Percentiles rank a stretch among this genome's conserved stretches.
Conservation (phyloP, 805 yeast genomes). For the Myxozyma mucilagina region DNA sequence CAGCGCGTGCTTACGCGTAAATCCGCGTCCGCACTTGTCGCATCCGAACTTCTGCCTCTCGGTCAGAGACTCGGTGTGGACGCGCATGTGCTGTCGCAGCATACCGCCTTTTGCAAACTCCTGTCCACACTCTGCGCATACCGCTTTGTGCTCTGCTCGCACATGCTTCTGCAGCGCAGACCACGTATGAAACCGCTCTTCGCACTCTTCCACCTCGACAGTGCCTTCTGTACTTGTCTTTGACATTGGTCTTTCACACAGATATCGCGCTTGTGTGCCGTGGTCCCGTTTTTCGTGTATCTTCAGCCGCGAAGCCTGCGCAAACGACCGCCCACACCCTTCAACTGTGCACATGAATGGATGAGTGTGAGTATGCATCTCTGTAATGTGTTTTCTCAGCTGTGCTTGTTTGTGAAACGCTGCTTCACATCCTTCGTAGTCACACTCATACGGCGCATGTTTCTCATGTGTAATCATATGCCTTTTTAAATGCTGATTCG, state of each 20-base stretch:
- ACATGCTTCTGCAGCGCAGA: slow-evolving; percentile 70
- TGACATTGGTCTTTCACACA: slow-evolving; percentile 39
- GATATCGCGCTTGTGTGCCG: slow-evolving; percentile 37
- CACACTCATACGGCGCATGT: slow-evolving; percentile 55
- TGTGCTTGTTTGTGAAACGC: slow-evolving; percentile 75
- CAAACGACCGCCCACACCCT: slow-evolving; percentile 64
- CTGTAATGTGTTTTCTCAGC: slow-evolving; percentile 65
- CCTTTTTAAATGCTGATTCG: slow-evolving; percentile 76
- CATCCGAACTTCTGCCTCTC: slow-evolving; percentile 63
- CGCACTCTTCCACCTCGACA: slow-evolving; percentile 52
- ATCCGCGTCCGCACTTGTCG: slow-evolving; percentile 46
- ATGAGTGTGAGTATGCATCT: slow-evolving; percentile 57
- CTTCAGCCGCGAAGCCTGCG: slow-evolving; percentile 62
- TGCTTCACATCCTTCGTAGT: slow-evolving; percentile 60
- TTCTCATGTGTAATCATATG: slow-evolving; percentile 81
- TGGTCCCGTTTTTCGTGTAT: slow-evolving; percentile 71
- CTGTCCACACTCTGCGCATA: slow-evolving; percentile 58
- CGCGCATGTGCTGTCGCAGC: slow-evolving; percentile 67
- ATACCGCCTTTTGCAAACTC: slow-evolving; percentile 74
- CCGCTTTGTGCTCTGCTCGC: slow-evolving; percentile 69
- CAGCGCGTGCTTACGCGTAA: slow-evolving; percentile 58
- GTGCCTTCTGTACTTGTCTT: slow-evolving; percentile 48
- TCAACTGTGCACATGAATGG: slow-evolving; percentile 51
- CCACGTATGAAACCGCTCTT: slow-evolving; percentile 64
- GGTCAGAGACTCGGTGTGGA: slow-evolving; percentile 55